Evolutionary conservation across 108 stramenopile species (phyloP), one percentile per base, ranked within the genome.

Genomic region (Nitzschia sp.): DNA sequence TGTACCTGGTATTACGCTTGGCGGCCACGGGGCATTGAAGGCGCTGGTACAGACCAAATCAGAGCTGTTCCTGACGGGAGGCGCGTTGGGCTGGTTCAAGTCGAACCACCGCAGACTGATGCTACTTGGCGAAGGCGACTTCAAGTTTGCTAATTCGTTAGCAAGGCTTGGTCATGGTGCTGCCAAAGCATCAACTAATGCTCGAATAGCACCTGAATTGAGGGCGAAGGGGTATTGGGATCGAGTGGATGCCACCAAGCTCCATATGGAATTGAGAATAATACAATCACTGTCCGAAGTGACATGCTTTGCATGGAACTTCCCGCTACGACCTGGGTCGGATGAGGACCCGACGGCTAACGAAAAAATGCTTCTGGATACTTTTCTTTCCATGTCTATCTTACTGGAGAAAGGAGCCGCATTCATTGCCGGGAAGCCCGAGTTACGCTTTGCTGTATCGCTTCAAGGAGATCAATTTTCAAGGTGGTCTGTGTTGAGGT

Each of bases 381-480:
- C 58, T 27, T 28, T 47, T 70, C 1, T 23, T 31, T 21, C 3
- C 31, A 28, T 32, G 59, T 21, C 24, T 24, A 21, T 17, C n/a
- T 33, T 21, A 11, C 2, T 21, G 53, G 2, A 28, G 1, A 18
- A 26, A 25, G 38, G 27, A 24, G 6, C 36, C 25, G 24, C 36
- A 21, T 48, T 31, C 35, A 2, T 23, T 24, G 1, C 11, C 45
- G 11, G 23, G 18, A 9, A 19, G 11, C 2, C 27, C 9, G 21
- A 33, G 30, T 56, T 35, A 11, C 6, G 15, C 31, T 61, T 70
- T 47, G 69, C 35, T 24, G 2, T 70, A 13, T 21, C 69, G 1
- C 24, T 70, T 4, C 59, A 70, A 24, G 69, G 59, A 9, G 69
- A 70, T 17, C 69, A 70, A 32, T 61, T 70, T 47, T 59, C 69